A percentile compares a stretch with the other conserved stretches of the same genome.
Evolutionary conservation across 768 basidiomycete genomes (phyloP).

Genomic region (Floccularia luteovirens): DNA sequence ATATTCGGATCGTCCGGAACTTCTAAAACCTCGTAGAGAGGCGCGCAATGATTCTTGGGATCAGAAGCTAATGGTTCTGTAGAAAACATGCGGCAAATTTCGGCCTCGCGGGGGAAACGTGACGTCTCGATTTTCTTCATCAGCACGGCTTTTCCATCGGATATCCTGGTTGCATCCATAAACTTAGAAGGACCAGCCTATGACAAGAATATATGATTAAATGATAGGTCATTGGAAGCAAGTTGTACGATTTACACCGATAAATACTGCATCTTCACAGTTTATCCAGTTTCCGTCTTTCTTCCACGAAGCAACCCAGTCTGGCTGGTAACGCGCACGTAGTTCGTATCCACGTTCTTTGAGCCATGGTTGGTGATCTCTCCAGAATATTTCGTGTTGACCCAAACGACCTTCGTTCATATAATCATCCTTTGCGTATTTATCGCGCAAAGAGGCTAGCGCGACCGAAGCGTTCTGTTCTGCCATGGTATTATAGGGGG

Average conservation of each 20-base stretch:
- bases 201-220: neutral
- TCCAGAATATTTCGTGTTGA: conserved; percentile 9
- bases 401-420: neutral
- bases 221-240: conserved; percentile 1
- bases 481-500: no score
- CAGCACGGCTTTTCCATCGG: conserved; percentile 19
- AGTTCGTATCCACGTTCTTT: conserved; percentile 17
- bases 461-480: no score
- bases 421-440: neutral
- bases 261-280: neutral
- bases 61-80: conserved; percentile 7
- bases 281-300: neutral
- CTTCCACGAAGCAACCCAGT: conserved; percentile 22
- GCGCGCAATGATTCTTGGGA: conserved; percentile 27
- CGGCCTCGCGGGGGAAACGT: conserved; percentile 17
- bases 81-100: conserved; percentile 18
- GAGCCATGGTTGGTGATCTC: conserved; percentile 16
- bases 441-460: no score
- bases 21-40: conserved; percentile 15
- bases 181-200: neutral
- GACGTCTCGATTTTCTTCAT: conserved; percentile 19
- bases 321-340: conserved; percentile 17
- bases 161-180: conserved; percentile 21
- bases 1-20: conserved; percentile 10
- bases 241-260: neutral